A percentile compares a stretch with the other conserved stretches of the same genome.
These are phyloP conservation scores for Halophytophthora batemanensis DNA, from an alignment of 352 stramenopile genomes.

Conservation along the genomic window DNA sequence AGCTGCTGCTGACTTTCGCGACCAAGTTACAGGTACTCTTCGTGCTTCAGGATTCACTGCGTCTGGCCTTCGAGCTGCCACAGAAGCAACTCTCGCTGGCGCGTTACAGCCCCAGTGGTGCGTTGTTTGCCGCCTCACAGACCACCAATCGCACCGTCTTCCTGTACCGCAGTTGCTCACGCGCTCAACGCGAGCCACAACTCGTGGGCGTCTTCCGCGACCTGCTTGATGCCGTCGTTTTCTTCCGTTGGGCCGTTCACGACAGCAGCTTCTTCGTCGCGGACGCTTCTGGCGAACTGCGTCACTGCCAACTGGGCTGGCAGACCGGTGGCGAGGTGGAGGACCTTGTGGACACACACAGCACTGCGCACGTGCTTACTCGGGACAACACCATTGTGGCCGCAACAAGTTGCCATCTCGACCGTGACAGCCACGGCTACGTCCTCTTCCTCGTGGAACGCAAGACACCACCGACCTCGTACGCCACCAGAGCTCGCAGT, in stretches of 20 bases:
- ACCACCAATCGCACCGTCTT: slow-evolving; percentile 37
- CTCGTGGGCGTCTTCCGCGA: slow-evolving; percentile 44
- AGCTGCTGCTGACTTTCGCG: slow-evolving; percentile 49
- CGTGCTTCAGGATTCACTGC: slow-evolving; percentile 57
- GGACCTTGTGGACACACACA: slow-evolving; percentile 33
- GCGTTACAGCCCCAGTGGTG: slow-evolving; percentile 59
- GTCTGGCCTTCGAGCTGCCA: slow-evolving; percentile 57
- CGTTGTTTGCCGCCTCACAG: slow-evolving; percentile 42
- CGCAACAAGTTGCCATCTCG: slow-evolving; percentile 26
- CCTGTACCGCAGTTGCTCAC: slow-evolving; percentile 46
- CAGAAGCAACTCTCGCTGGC: slow-evolving; percentile 62
- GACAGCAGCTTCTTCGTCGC: slow-evolving; percentile 52
- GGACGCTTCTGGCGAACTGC: slow-evolving; percentile 29
- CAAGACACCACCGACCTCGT: slow-evolving; percentile 5
- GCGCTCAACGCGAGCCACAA: slow-evolving; percentile 44
- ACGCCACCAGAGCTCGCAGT: slow-evolving; percentile 1
- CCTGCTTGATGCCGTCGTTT: slow-evolving; percentile 35
- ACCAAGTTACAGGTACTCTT: slow-evolving; percentile 62
- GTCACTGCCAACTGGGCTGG: slow-evolving; percentile 35
- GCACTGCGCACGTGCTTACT: slow-evolving; percentile 17
- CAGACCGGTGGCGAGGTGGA: slow-evolving; percentile 40
- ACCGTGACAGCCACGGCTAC: slow-evolving; percentile 50
- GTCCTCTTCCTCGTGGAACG: slow-evolving; percentile 47
- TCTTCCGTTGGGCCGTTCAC: slow-evolving; percentile 41
- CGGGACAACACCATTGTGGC: slow-evolving; percentile 23